Conservation (phyloP, 75 land plant genomes). For the Sequoiadendron giganteum region DNA sequence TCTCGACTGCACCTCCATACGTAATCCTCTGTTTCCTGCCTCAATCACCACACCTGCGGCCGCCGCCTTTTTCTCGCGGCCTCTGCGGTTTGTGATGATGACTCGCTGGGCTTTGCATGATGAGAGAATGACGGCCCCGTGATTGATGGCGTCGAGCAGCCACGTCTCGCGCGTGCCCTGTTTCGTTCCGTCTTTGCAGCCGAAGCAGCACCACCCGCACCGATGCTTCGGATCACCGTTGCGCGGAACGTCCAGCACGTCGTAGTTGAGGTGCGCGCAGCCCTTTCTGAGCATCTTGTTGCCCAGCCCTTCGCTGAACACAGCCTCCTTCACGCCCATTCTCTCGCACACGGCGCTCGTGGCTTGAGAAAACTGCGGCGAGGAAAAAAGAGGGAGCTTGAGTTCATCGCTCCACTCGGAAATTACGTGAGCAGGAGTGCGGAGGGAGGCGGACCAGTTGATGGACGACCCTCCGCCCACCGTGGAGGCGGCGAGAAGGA, state of each 20-base stretch:
- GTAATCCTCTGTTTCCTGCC: not conserved
- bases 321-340: slow-evolving; percentile 56
- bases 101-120: slow-evolving; percentile 30
- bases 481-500: slow-evolving; percentile 65
- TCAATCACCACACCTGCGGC: slow-evolving; percentile 46
- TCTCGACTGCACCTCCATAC: slow-evolving; percentile 43
- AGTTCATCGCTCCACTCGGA: slow-evolving; percentile 57
- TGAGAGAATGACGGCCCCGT: slow-evolving; percentile 55
- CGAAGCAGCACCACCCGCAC: slow-evolving; percentile 83
- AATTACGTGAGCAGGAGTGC: slow-evolving; percentile 56
- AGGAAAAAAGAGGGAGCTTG: slow-evolving; percentile 37
- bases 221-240: slow-evolving; percentile 53
- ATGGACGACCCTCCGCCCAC: slow-evolving; percentile 88
- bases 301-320: slow-evolving; percentile 43
- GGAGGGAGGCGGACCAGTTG: slow-evolving; percentile 79
- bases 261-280: slow-evolving; percentile 53
- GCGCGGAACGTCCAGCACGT: slow-evolving; percentile 45
- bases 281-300: slow-evolving; percentile 64
- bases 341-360: slow-evolving; percentile 52
- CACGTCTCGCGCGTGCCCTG: slow-evolving; percentile 71
- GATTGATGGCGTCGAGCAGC: slow-evolving; percentile 65
- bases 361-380: slow-evolving; percentile 49
- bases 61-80: slow-evolving; percentile 16
- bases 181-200: slow-evolving; percentile 73
- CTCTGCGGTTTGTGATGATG: too few species aligned